Evolutionary conservation across 371 early-diverging fungal genomes (phyloP), one percentile per base, ranked within the genome.

Genomic region (Rhizopus delemar): DNA sequence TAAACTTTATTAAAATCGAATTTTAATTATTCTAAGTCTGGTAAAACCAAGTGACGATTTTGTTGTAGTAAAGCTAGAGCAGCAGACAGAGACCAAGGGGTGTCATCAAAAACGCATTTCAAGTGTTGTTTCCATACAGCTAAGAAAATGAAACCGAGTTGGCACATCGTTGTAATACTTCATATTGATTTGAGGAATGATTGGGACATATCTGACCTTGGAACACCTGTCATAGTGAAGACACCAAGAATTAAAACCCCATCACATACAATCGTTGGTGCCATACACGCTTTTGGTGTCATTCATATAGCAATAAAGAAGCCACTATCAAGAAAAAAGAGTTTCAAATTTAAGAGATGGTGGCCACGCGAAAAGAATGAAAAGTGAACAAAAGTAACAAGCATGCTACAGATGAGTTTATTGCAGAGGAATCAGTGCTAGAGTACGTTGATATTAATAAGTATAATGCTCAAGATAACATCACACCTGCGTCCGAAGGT

Each of bases 381-480:
- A 53, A 35, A 53, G 31, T 22, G n/a, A 45, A 45, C 4, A 45
- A 15, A 7, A 15, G 46, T 12, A 45, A 15, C 7, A 45, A 45
- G n/a, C 7, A 12, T 8, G 1, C 38, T 12, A 2, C 38, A 38
- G 38, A 7, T 38, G 38, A 38, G 12, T 7, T 38, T 12, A 2
- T 7, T 38, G 12, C 38, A 38, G 38, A 8, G 12, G 38, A 38
- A 3, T 31, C 31, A 51, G 33, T 8, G 1, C 29, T 51, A 51
- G 51, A 51, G 34, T 51, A 33, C n/a, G 12, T 34, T 51, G n/a
- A 51, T 34, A 13, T 3, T 13, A 51, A 51, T 8, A 11, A 51
- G n/a, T 5, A n/a, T 12, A 33, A 12, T 51, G 51, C 8, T 16
- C 51, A 51, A 33, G 33, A 33, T 33, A 33, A n/a, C 4, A 3